phyloP scores from a whole-genome alignment of 768 basidiomycete species.

The Termitomyces titanicus region DNA sequence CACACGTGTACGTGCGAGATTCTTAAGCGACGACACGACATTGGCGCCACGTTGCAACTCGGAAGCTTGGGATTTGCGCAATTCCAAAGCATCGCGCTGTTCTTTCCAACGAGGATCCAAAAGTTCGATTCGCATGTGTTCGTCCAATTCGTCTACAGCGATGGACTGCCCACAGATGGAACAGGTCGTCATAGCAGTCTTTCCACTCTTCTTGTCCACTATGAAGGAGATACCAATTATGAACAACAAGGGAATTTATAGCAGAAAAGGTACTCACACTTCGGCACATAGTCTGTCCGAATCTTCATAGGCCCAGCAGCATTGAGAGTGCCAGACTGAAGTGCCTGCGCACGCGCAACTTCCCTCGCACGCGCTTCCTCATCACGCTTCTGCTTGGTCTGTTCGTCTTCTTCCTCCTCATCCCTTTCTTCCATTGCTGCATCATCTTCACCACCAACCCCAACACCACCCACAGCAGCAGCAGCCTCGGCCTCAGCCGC shows the following conservation, averaged over 20 bases:
- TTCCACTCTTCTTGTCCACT: conserved; percentile 68
- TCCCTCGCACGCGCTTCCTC: conserved; percentile 70
- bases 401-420: conserved; percentile 65
- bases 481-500: conserved; percentile 85
- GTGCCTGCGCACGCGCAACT: conserved; percentile 70
- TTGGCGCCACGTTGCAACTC: conserved; percentile 90
- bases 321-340: conserved; percentile 75
- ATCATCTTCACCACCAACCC: conserved; percentile 47
- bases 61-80: conserved; percentile 85
- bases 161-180: conserved; percentile 95
- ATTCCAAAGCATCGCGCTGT: conserved; percentile 84
- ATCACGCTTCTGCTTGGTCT: conserved; percentile 59
- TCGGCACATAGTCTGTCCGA: conserved; percentile 93
- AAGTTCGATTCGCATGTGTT: conserved; percentile 97
- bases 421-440: conserved; percentile 87
- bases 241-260: not conserved
- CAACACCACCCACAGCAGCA: conserved; percentile 67
- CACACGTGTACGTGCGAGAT: conserved; percentile 91
- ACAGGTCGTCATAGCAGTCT: conserved; percentile 80
- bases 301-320: conserved; percentile 87
- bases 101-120: conserved; percentile 99
- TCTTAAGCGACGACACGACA: conserved; percentile 88
- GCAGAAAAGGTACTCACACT: conserved; percentile 50
- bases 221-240: conserved; percentile 7
- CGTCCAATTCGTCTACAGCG: conserved; percentile 91